A percentile compares a stretch with the other conserved stretches of the same genome.
These are phyloP conservation scores for Lepraria neglecta DNA, from an alignment of 495 filamentous ascomycete genomes.

Conservation along the genomic window DNA sequence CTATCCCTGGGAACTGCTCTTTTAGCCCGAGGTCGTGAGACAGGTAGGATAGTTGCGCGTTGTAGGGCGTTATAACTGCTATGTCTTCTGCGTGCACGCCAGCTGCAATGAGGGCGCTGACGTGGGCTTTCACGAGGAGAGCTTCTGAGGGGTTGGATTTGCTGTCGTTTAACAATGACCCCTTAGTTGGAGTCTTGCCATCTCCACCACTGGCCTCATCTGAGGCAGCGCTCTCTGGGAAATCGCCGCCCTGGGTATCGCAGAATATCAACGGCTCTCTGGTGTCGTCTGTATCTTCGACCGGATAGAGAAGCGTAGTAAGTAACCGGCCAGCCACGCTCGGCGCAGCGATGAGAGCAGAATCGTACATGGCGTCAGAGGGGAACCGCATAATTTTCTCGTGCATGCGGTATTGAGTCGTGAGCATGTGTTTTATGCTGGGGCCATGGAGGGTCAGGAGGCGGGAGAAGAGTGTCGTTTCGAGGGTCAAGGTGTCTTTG, in stretches of 20 bases:
- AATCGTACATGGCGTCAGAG: conserved; percentile 80
- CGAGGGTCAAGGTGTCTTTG: conserved; percentile 52
- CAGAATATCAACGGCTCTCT: conserved; percentile 83
- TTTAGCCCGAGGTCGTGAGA: conserved; percentile 56
- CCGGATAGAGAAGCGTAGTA: conserved; percentile 68
- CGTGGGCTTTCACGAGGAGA: conserved; percentile 68
- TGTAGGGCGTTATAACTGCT: conserved; percentile 93
- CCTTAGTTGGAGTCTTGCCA: conserved; percentile 43
- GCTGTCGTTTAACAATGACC: conserved; percentile 65
- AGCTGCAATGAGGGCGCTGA: conserved; percentile 63
- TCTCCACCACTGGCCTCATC: conserved; percentile 24
- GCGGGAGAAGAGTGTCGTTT: conserved; percentile 86
- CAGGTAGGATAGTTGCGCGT: conserved; percentile 80
- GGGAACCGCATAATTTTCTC: conserved; percentile 91
- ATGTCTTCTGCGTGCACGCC: conserved; percentile 77
- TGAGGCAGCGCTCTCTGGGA: conserved; percentile 49
- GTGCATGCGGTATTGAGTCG: conserved; percentile 99
- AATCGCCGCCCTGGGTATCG: conserved; percentile 94
- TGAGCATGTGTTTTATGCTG: conserved; percentile 85
- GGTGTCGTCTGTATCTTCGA: conserved; percentile 81
- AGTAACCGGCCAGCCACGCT: conserved; percentile 68
- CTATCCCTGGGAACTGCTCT: conserved; percentile 72
- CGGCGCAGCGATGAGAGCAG: conserved; percentile 69
- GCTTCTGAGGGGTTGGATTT: conserved; percentile 94
- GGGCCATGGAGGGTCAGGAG: conserved; percentile 75